Evolutionary conservation across 2,329 filamentous ascomycete species (phyloP).

Genomic region (Xylaria sp.): DNA sequence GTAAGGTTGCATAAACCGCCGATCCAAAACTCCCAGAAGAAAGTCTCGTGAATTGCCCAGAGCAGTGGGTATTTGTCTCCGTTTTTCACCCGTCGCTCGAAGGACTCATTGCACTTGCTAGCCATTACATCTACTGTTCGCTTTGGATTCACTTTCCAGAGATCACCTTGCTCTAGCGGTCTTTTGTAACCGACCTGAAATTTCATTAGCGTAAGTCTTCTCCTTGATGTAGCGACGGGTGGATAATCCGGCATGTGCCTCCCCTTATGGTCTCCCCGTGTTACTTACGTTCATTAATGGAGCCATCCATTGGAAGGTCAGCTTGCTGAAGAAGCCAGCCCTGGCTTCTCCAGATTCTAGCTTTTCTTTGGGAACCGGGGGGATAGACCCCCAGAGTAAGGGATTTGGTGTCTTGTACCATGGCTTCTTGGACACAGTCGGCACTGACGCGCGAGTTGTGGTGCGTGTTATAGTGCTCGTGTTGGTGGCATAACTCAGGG

Average conservation of each 20-base stretch:
- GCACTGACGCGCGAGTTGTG: slow-evolving; percentile 49
- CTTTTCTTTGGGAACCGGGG: slow-evolving; percentile 65
- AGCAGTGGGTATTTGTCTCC: slow-evolving; percentile 79
- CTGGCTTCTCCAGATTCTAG: slow-evolving; percentile 73
- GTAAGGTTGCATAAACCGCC: slow-evolving; percentile 81
- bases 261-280: neutral
- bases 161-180: slow-evolving; percentile 82
- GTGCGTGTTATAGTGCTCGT: slow-evolving; percentile 61
- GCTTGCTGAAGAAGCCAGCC: slow-evolving; percentile 76
- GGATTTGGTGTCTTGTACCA: slow-evolving; percentile 74
- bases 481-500: slow-evolving; percentile 65
- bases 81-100: slow-evolving; percentile 72
- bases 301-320: slow-evolving; percentile 92
- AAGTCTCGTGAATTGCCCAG: slow-evolving; percentile 87
- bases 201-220: slow-evolving; percentile 12
- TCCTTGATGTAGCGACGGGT: neutral
- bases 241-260: neutral
- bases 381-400: slow-evolving; percentile 66
- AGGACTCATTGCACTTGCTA: slow-evolving; percentile 71
- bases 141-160: slow-evolving; percentile 88
- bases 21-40: slow-evolving; percentile 84
- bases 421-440: slow-evolving; percentile 57
- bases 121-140: slow-evolving; percentile 78
- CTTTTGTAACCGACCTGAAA: slow-evolving; percentile 83
- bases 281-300: slow-evolving; percentile 79